phyloP scores from a whole-genome alignment of 306 rosid genomes.

The Castanea crenata region DNA sequence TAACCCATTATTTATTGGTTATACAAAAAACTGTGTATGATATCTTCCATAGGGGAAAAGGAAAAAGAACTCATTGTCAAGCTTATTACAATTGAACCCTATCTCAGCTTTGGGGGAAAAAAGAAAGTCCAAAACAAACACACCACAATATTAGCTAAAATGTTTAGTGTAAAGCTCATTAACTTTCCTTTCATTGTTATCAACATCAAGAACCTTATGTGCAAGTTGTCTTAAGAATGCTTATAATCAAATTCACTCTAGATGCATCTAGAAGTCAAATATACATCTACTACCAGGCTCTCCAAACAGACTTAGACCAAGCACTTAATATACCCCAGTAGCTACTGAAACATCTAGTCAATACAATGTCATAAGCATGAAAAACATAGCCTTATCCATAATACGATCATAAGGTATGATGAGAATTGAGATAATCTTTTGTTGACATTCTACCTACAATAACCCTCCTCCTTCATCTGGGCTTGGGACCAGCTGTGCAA shows the following conservation, averaged over 20 bases:
- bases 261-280: background rate
- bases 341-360: background rate
- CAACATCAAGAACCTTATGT: background rate
- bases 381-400: background rate
- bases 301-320: background rate
- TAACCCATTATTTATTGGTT: background rate
- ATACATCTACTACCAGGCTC: background rate
- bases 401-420: background rate
- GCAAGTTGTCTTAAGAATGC: background rate
- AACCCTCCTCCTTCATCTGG: background rate
- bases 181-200: background rate
- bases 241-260: background rate
- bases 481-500: background rate
- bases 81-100: background rate
- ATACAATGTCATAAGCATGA: background rate
- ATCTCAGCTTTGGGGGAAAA: background rate
- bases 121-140: background rate
- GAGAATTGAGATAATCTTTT: background rate
- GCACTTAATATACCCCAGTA: background rate
- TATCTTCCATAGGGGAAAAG: background rate
- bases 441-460: background rate
- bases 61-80: background rate
- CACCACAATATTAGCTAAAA: background rate
- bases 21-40: background rate
- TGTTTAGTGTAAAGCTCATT: background rate